Evolutionary conservation across 306 rosid genomes (phyloP).

Genomic region (Acacia crassicarpa): DNA sequence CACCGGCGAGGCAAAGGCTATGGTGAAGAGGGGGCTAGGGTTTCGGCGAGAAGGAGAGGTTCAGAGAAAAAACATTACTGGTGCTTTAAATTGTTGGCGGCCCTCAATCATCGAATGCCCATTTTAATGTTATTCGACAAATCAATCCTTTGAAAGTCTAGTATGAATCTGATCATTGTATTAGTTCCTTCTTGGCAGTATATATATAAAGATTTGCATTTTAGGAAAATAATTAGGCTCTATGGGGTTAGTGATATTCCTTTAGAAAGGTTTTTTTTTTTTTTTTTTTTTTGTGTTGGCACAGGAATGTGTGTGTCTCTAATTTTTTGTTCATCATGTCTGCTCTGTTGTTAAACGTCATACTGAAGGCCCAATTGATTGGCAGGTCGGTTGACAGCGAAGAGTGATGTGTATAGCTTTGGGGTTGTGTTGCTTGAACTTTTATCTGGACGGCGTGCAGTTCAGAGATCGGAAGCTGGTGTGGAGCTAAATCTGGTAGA

Average conservation of each 20-base stretch:
- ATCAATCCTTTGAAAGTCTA: conserved; percentile 16
- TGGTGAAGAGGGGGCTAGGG: too few relatives aligned
- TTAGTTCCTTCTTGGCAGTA: conserved; percentile 7
- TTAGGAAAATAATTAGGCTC: background rate
- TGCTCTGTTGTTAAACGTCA: conserved; percentile 1
- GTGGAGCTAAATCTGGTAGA: conserved; percentile 75
- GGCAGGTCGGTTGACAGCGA: conserved; percentile 78
- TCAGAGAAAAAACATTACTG: conserved; percentile 46
- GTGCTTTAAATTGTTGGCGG: conserved; percentile 29
- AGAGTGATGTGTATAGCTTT: conserved; percentile 86
- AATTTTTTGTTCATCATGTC: background rate
- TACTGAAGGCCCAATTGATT: conserved; percentile 16
- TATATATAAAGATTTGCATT: background rate
- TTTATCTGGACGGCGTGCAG: conserved; percentile 78
- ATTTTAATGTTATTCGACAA: conserved; percentile 1
- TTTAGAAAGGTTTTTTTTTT: background rate
- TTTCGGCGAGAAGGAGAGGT: too few relatives aligned
- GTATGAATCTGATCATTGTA: background rate
- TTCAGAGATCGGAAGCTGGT: conserved; percentile 66
- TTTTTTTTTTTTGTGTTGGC: background rate
- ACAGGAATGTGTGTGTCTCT: conserved; percentile 6
- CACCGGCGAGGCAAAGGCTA: too few relatives aligned
- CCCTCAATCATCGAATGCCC: conserved; percentile 1
- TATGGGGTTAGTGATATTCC: background rate
- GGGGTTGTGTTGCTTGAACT: conserved; percentile 87